Base-by-base conservation (phyloP, 495 filamentous ascomycete species). In the Geopyxis carbonaria region DNA sequence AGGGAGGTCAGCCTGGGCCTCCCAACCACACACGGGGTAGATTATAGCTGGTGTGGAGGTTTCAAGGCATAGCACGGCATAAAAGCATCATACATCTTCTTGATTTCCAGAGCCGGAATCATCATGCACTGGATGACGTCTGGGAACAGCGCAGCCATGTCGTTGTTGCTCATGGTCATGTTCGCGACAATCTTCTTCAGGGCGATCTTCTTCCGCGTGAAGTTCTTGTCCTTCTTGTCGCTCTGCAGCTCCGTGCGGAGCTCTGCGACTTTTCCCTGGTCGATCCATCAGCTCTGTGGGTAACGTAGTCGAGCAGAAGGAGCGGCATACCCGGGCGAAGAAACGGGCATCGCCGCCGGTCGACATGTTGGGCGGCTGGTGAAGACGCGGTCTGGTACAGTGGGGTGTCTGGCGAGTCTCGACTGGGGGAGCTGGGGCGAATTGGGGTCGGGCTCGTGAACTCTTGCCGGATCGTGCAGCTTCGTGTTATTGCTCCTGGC, bases 161-260 rank as follows among this genome's bases (percentile, higher is more conserved):
- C 89, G 52, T 99, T 99, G 60, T 95, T 99, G 70, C 84, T 93
- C 89, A 95, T 95, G 40, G 89, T 95, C 89, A 99, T 95, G 57
- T 95, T 99, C 48, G 89, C 89, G 53, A 99, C 89, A 48, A 99
- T 95, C 68, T 94, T 94, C 74, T 99, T 99, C 36, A 99, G 68
- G 21, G 89, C 87, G 56, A 93, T 93, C 72, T 95, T 95, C 68
- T 95, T 99, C 47, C 79, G 74, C 29, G 82, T 76, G 59, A 80
- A 76, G 65, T 93, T 93, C 69, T 95, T 99, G 68, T 99, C 89
- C 64, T 94, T 95, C 67, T 86, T 93, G 57, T 82, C 81, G 62
- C 76, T 82, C 59, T 83, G 82, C 58, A 99, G 71, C 68, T 99
- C 89, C 45, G 76, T 70, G 57, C 91, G 84, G 53, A 99, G 70